phyloP scores from a whole-genome alignment of 2,329 filamentous ascomycete species.

The Pestalotiopsis sp. region DNA sequence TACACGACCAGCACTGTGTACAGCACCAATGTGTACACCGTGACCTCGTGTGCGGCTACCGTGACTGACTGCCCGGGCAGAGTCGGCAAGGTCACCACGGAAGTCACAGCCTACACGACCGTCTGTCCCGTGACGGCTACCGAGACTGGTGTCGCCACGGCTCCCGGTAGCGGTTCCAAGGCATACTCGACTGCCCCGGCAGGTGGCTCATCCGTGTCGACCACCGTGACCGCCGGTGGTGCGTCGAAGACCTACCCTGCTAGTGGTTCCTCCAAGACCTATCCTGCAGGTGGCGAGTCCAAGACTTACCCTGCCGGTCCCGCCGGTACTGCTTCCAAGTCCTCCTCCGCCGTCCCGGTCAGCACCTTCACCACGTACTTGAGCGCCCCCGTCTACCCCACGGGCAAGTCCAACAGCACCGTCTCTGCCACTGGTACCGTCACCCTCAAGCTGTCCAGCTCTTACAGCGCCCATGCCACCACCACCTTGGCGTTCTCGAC shows the following conservation, averaged over 20 bases:
- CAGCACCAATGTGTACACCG: constrained; percentile 35
- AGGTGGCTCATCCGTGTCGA: neutral
- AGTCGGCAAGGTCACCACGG: constrained; percentile 43
- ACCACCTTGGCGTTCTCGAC: neutral
- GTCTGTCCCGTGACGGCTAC: constrained; percentile 41
- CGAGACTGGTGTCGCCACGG: constrained; percentile 19
- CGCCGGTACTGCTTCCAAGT: constrained; percentile 40
- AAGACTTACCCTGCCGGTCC: constrained; percentile 67
- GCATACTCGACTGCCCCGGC: constrained; percentile 11
- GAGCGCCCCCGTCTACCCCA: constrained; percentile 68
- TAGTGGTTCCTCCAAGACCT: constrained; percentile 43
- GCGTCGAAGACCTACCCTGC: constrained; percentile 37
- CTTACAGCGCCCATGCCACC: neutral
- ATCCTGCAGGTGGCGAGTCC: constrained; percentile 45
- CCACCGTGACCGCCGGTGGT: constrained; percentile 34
- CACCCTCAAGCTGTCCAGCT: neutral
- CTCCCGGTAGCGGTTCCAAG: neutral
- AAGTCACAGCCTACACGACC: constrained; percentile 47
- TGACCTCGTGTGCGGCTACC: constrained; percentile 34
- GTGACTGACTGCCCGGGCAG: constrained; percentile 40
- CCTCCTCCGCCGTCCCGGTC: constrained; percentile 27
- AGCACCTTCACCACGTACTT: constrained; percentile 48
- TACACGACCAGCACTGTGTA: constrained; percentile 29
- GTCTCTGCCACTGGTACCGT: constrained; percentile 65
- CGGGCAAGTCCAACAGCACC: constrained; percentile 68